Percentiles rank a stretch among this genome's conserved stretches.
Evolutionary conservation across 352 stramenopile genomes (phyloP).

Genomic region (Thalassiosira oceanica): DNA sequence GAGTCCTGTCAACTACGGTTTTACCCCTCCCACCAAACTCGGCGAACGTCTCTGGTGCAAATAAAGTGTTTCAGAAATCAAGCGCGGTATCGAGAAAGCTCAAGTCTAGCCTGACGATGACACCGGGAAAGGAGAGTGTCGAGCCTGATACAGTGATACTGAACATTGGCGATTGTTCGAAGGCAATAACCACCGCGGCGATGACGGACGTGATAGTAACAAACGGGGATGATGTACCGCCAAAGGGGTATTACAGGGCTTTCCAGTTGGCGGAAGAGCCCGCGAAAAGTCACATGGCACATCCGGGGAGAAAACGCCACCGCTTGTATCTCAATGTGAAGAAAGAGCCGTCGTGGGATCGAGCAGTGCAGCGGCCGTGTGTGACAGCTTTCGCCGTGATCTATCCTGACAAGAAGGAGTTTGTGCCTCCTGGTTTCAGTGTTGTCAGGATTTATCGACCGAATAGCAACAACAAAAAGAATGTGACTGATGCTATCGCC

Average conservation of each 20-base stretch:
- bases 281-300: slow-evolving; percentile 32
- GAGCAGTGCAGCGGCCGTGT: slow-evolving; percentile 75
- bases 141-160: slow-evolving; percentile 54
- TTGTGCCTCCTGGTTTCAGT: slow-evolving; percentile 80
- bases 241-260: slow-evolving; percentile 74
- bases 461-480: no score
- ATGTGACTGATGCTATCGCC: no score
- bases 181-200: slow-evolving; percentile 55
- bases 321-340: slow-evolving; percentile 67
- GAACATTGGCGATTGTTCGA: slow-evolving; percentile 33
- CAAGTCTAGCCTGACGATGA: slow-evolving; percentile 33
- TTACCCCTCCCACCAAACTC: slow-evolving; percentile 21
- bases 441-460: slow-evolving; percentile 63
- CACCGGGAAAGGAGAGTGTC: slow-evolving; percentile 26
- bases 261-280: slow-evolving; percentile 61
- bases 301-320: slow-evolving; percentile 28
- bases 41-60: slow-evolving; percentile 5
- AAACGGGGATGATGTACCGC: slow-evolving; percentile 47
- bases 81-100: slow-evolving; percentile 40
- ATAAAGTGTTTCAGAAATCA: slow-evolving; percentile 29
- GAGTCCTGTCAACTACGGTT: slow-evolving; percentile 63
- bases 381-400: slow-evolving; percentile 76
- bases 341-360: slow-evolving; percentile 80
- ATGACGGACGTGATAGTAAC: slow-evolving; percentile 78
- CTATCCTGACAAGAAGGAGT: slow-evolving; percentile 78